Percentiles rank a stretch among this genome's conserved stretches.
Evolutionary conservation across 495 filamentous ascomycete species (phyloP).

Genomic region (Penicillium canariense): DNA sequence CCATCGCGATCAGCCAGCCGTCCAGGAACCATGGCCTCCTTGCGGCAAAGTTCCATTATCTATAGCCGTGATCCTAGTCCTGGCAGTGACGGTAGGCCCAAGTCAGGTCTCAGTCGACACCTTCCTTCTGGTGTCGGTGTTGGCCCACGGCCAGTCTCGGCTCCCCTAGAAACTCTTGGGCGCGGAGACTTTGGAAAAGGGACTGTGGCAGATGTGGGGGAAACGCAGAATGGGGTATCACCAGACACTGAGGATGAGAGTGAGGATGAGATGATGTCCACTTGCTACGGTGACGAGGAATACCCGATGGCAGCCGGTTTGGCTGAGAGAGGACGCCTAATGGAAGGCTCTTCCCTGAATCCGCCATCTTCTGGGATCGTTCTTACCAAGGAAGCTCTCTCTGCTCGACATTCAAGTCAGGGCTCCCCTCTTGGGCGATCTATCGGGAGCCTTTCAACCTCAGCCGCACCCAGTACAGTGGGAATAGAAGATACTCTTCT

Average conservation of each 20-base stretch:
- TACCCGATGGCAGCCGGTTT: constrained; percentile 39
- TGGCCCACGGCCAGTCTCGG: constrained; percentile 33
- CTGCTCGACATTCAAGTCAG: constrained; percentile 31
- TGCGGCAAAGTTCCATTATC: constrained; percentile 48
- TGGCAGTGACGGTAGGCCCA: constrained; percentile 31
- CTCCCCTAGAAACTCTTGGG: constrained; percentile 33
- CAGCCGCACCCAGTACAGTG: constrained; percentile 35
- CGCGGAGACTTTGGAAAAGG: constrained; percentile 33
- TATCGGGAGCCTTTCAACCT: constrained; percentile 19
- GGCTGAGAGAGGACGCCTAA: constrained; percentile 30
- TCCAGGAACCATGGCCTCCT: constrained; percentile 36
- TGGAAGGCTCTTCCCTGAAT: constrained; percentile 17
- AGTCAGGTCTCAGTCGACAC: constrained; percentile 39
- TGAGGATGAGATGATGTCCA: constrained; percentile 44
- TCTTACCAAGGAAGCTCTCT: constrained; percentile 20
- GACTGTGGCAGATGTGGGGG: constrained; percentile 29
- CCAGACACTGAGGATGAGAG: constrained; percentile 41
- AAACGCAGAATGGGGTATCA: constrained; percentile 19
- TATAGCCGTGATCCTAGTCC: constrained; percentile 48
- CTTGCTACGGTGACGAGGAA: constrained; percentile 45
- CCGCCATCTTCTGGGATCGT: constrained; percentile 10
- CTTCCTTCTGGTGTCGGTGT: constrained; percentile 31
- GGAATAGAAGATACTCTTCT: constrained; percentile 42
- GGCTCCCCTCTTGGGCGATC: constrained; percentile 24
- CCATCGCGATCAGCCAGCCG: constrained; percentile 44